Evolutionary conservation across 2,329 filamentous ascomycete species (phyloP), one percentile per base, ranked within the genome.

Genomic region (Acephala macrosclerotiorum): DNA sequence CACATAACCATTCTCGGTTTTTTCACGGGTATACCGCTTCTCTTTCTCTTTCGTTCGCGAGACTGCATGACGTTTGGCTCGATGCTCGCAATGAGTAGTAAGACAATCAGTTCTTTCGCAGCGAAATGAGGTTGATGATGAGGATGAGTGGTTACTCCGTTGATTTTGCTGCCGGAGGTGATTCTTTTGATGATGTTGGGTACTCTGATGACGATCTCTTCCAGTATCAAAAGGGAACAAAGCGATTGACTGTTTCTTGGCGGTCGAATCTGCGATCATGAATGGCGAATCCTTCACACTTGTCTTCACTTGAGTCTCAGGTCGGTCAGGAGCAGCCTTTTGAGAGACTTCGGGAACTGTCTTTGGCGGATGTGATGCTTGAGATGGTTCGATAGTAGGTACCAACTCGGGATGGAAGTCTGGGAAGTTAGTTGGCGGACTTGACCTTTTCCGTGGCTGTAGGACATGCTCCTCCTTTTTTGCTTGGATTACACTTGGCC

Each of bases 21-120:
- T 64, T 67, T 70, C 56, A 20, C 45, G 63, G 47, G 60, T 36
- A 16, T 67, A 62, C 11, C 57, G 64, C 33, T 64, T 67, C 33
- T 51, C 60, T 29, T 66, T 69, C 22, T 65, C 63, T 16, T 59
- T 42, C n/a, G 64, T 69, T 26, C 69, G 72, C 20, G 63, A 70
- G n/a, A 68, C 63, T 35, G 71, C 70, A 53, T 75, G 71, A 20
- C 69, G 68, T 36, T 66, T 67, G 11, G 71, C 65, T 25, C 63
- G 67, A 60, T 72, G 62, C 18, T 69, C 70, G 16, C 58, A 40
- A 63, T 74, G 66, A 14, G 70, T 73, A 12, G 70, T 72, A 55
- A 63, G 68, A 42, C 71, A 74, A 51, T 33, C 57, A 9, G 61
- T 49, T 38, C 69, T 69, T 14, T 63, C 68, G 61, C 71, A 73